A percentile compares a stretch with the other conserved stretches of the same genome.
These are phyloP conservation scores for Podosphaera xanthii DNA, from an alignment of 2,329 filamentous ascomycete genomes.

Conservation along the genomic window DNA sequence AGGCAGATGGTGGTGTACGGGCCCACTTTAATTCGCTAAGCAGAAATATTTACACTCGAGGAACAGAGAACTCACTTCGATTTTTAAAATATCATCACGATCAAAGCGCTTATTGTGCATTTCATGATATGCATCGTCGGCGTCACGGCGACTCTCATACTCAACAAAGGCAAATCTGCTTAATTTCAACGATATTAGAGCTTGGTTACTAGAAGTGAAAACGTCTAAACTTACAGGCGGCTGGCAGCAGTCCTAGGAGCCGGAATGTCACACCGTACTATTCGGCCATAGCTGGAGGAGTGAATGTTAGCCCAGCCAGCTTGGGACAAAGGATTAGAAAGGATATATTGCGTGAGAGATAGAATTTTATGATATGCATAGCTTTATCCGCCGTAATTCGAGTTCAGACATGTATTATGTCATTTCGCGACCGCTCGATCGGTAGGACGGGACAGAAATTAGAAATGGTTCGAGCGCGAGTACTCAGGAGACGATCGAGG, in stretches of 20 bases:
- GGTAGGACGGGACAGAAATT: slow-evolving; percentile 16
- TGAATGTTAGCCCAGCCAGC: slow-evolving; percentile 10
- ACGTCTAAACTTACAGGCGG: slow-evolving; percentile 53
- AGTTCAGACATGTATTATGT: slow-evolving; percentile 14
- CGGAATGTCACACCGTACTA: slow-evolving; percentile 95
- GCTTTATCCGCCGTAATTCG: slow-evolving; percentile 11
- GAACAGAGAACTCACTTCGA: slow-evolving; percentile 44
- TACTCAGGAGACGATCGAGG: slow-evolving; percentile 21
- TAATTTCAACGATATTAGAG: slow-evolving; percentile 17
- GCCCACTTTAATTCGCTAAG: slow-evolving; percentile 52
- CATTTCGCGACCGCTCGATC: slow-evolving; percentile 19
- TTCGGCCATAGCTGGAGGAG: slow-evolving; percentile 62
- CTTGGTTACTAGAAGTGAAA: slow-evolving; percentile 5
- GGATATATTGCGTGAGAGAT: slow-evolving; percentile 10
- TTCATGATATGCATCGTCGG: slow-evolving; percentile 96
- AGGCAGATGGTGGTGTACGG: slow-evolving; percentile 88
- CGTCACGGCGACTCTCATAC: slow-evolving; percentile 94
- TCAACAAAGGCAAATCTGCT: slow-evolving; percentile 88
- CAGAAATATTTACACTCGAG: background rate
- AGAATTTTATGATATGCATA: slow-evolving; percentile 9
- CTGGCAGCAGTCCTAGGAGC: slow-evolving; percentile 83
- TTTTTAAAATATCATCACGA: slow-evolving; percentile 87
- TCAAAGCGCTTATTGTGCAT: slow-evolving; percentile 99
- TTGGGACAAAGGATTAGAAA: slow-evolving; percentile 8
- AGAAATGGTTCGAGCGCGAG: slow-evolving; percentile 16